Percentiles rank a stretch among this genome's conserved stretches.
These are phyloP conservation scores for Cenchrus purpureus DNA, from an alignment of 176 grass and related monocot genomes.

Conservation along the genomic window DNA sequence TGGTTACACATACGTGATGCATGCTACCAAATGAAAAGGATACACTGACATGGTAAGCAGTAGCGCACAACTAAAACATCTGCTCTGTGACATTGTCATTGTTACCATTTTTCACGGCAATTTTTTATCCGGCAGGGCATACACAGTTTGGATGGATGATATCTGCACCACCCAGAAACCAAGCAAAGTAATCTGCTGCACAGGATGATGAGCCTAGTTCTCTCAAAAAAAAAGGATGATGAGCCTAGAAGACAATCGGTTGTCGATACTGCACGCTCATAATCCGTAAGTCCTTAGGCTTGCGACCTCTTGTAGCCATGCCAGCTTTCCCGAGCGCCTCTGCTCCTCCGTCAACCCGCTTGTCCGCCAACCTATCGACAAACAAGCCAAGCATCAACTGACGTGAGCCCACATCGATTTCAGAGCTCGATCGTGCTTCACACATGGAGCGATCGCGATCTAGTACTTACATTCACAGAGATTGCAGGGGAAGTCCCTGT, in stretches of 20 bases:
- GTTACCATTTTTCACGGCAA: too few species aligned
- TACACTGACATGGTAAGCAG: not conserved
- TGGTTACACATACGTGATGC: not conserved
- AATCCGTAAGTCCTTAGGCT: conserved; percentile 24
- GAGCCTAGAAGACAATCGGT: not conserved
- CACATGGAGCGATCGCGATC: not conserved
- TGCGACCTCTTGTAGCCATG: conserved; percentile 52
- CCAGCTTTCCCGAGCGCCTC: not conserved
- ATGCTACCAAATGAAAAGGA: not conserved
- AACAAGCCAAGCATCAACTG: not conserved
- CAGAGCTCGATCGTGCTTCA: not conserved
- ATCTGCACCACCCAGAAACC: not conserved
- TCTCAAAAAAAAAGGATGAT: too few species aligned
- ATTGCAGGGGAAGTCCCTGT: not conserved
- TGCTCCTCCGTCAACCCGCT: not conserved
- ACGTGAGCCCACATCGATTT: not conserved
- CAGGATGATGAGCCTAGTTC: not conserved
- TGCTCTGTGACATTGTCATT: not conserved
- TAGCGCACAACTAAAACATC: not conserved
- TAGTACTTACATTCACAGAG: not conserved
- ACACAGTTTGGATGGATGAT: not conserved
- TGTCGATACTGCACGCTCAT: not conserved
- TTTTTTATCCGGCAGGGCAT: not conserved
- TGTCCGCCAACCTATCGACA: not conserved
- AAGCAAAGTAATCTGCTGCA: not conserved